Evolutionary conservation across 306 rosid genomes (phyloP), one percentile per base, ranked within the genome.

Genomic region (Gastrolobium villosum): DNA sequence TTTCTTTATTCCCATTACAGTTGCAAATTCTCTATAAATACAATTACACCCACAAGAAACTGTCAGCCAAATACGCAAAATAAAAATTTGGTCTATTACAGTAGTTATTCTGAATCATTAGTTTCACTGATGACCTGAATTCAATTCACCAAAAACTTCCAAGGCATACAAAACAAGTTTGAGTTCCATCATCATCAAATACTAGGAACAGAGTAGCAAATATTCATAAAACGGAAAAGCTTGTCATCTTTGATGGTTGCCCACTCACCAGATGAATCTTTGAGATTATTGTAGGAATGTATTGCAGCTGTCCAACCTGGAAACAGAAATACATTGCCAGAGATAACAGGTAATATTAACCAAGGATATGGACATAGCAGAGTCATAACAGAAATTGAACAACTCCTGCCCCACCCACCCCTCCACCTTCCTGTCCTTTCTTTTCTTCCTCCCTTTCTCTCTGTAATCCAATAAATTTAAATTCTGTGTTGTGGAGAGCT

Each of bases 281-380:
- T 78, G 35, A 82, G 49, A 86, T 89, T 85, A 10, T 78, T 78
- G 79, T 55, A 82, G 83, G 79, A 80, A 50, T 69, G 89, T 50
- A 91, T 56, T 63, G 91, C 88, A 56, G 89, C 89, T 53, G 91
- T 64, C 94, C 97, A 91, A 68, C 97, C 97, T 91, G 88, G 40
- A 63, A 61, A 49, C 57, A 68, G 34, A 84, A 64, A 67, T 61
- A 63, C 10, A 86, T 46, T 74, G 72, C 35, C 66, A 44, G 69
- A 45, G 69, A 71, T 57, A 49, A 36, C 60, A 64, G 20, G 49
- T 26, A 75, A 36, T 59, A 66, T 70, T 65, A 70, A 59, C 43
- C 77, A 78, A 9, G 48, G 53, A 50, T 62, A 72, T 65, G 41
- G 43, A 70, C 75, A 70, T n/a, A 76, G 63, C 44, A 70, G n/a